These are phyloP conservation scores for Malus sylvestris DNA, from an alignment of 306 rosid species.

Conservation along the genomic window DNA sequence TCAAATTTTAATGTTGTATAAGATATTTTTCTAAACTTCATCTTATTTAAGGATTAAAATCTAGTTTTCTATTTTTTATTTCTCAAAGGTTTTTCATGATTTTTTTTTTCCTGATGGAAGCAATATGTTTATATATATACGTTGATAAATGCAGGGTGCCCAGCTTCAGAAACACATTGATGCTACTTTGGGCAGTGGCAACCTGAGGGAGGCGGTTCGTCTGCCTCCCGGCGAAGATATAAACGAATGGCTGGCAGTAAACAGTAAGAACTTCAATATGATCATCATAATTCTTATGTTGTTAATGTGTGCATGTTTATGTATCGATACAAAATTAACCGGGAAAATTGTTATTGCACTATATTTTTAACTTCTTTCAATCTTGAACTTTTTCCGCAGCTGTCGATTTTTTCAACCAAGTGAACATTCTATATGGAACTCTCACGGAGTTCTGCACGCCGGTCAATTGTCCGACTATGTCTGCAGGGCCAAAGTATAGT, in stretches of 20 bases:
- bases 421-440: slow-evolving; percentile 72
- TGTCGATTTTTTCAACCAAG: slow-evolving; percentile 89
- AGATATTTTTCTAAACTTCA: too few relatives aligned
- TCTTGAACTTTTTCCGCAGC: slow-evolving; percentile 35
- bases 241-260: slow-evolving; percentile 87
- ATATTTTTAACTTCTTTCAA: neutral
- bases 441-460: slow-evolving; percentile 86
- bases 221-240: slow-evolving; percentile 93
- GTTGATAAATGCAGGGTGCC: slow-evolving; percentile 56
- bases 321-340: neutral
- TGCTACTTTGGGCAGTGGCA: slow-evolving; percentile 89
- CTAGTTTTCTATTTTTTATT: neutral
- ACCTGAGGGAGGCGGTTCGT: slow-evolving; percentile 76
- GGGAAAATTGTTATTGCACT: neutral
- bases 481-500: slow-evolving; percentile 76
- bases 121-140: neutral
- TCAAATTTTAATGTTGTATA: too few relatives aligned
- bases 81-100: neutral
- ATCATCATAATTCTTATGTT: neutral
- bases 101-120: neutral
- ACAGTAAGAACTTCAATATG: slow-evolving; percentile 37
- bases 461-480: slow-evolving; percentile 66
- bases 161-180: slow-evolving; percentile 80
- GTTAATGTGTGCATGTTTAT: neutral
- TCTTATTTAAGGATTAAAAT: too few relatives aligned